Percentiles rank a stretch among this genome's conserved stretches.
Evolutionary conservation across 179 eudicot genomes (phyloP).

Genomic region (Silene noctiflora): DNA sequence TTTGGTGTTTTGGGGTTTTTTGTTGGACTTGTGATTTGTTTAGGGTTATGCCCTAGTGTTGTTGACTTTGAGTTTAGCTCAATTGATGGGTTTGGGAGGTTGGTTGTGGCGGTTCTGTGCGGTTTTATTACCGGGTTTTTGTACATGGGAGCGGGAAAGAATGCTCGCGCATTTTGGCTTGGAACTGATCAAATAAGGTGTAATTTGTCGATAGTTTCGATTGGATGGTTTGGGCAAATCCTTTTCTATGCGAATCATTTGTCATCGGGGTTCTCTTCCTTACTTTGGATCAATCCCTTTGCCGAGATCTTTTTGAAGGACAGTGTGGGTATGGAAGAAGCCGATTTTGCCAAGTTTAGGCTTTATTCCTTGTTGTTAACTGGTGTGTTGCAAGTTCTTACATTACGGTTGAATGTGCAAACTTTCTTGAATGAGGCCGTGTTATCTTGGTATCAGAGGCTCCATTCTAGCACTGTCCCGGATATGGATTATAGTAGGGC

Average conservation of each 20-base stretch:
- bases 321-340: constrained; percentile 59
- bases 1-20: constrained; percentile 56
- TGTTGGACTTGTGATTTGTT: constrained; percentile 41
- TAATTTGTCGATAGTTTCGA: constrained; percentile 58
- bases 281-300: constrained; percentile 83
- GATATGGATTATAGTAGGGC: constrained; percentile 88
- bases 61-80: constrained; percentile 56
- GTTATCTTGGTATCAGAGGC: constrained; percentile 86
- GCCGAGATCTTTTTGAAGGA: constrained; percentile 53
- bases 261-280: constrained; percentile 51
- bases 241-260: constrained; percentile 59
- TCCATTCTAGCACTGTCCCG: constrained; percentile 83
- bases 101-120: constrained; percentile 42
- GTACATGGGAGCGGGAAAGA: constrained; percentile 63
- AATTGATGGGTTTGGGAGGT: constrained; percentile 59
- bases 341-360: constrained; percentile 57
- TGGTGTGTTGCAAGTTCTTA: constrained; percentile 56
- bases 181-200: constrained; percentile 91
- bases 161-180: constrained; percentile 84
- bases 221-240: constrained; percentile 66
- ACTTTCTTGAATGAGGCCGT: constrained; percentile 88
- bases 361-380: constrained; percentile 52
- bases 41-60: constrained; percentile 47
- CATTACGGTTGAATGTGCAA: constrained; percentile 69
- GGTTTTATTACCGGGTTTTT: constrained; percentile 58